phyloP scores from a whole-genome alignment of 768 basidiomycete species.

The Amanita polypyramis region DNA sequence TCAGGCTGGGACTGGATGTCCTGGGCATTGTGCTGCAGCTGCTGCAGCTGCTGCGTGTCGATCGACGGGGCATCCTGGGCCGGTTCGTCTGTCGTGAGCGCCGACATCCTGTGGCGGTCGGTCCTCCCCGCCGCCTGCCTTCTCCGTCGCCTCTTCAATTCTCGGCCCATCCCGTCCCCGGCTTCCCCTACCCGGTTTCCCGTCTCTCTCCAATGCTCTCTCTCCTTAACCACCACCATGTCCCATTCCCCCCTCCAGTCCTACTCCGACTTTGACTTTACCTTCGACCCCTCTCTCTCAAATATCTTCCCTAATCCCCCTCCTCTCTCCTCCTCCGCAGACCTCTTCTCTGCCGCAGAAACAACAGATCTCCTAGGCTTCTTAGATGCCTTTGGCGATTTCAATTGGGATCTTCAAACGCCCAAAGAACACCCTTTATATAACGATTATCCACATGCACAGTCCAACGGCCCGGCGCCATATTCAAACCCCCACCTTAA shows the following conservation, averaged over 20 bases:
- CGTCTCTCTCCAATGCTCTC: not conserved
- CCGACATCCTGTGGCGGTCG: slow-evolving; percentile 57
- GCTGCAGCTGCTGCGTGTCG: slow-evolving; percentile 54
- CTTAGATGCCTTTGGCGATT: slow-evolving; percentile 65
- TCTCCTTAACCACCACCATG: slow-evolving; percentile 14
- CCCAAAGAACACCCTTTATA: slow-evolving; percentile 19
- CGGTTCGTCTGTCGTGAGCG: slow-evolving; percentile 66
- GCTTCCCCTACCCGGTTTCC: not conserved
- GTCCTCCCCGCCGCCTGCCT: slow-evolving; percentile 15
- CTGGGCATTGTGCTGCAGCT: slow-evolving; percentile 31
- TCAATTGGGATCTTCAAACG: slow-evolving; percentile 41
- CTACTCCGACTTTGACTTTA: slow-evolving; percentile 61
- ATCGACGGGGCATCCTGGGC: slow-evolving; percentile 39
- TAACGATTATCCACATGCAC: slow-evolving; percentile 18
- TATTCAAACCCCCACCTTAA: slow-evolving; percentile 41
- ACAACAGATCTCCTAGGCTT: slow-evolving; percentile 74
- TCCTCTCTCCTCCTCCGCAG: slow-evolving; percentile 59
- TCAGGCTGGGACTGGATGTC: slow-evolving; percentile 21
- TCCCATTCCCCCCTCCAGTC: slow-evolving; percentile 29
- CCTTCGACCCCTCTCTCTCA: slow-evolving; percentile 54
- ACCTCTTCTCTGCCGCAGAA: slow-evolving; percentile 71
- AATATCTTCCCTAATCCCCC: slow-evolving; percentile 51
- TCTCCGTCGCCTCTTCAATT: slow-evolving; percentile 14
- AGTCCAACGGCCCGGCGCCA: slow-evolving; percentile 20
- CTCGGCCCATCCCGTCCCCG: slow-evolving; percentile 5